Percentiles rank a stretch among this genome's conserved stretches.
Conservation (phyloP, 2,329 filamentous ascomycete species). For the Alternaria sp. region DNA sequence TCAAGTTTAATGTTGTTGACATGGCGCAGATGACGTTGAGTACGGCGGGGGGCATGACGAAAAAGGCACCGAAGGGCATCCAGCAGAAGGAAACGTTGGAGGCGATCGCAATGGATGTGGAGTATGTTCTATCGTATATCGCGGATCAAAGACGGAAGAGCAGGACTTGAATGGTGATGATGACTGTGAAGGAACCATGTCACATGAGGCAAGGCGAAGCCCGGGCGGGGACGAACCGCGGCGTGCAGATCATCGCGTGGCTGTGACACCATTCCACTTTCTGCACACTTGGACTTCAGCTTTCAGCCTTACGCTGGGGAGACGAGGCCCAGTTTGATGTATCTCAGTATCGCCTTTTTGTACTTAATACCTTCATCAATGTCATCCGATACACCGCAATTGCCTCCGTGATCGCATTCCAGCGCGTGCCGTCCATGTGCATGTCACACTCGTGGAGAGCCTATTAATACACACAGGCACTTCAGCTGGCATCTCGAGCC, state of each 20-base stretch:
- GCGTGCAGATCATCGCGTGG: slow-evolving; percentile 17
- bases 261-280: slow-evolving; percentile 26
- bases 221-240: slow-evolving; percentile 6
- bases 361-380: slow-evolving; percentile 7
- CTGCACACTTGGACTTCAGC: slow-evolving; percentile 22
- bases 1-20: slow-evolving; percentile 39
- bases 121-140: slow-evolving; percentile 23
- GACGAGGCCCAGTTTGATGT: slow-evolving; percentile 17
- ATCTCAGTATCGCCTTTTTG: slow-evolving; percentile 18
- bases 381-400: background rate
- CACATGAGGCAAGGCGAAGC: slow-evolving; percentile 12
- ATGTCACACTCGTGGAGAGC: slow-evolving; percentile 10
- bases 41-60: slow-evolving; percentile 65
- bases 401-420: slow-evolving; percentile 11
- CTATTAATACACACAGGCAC: slow-evolving; percentile 24
- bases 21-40: slow-evolving; percentile 73
- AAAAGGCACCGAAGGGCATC: slow-evolving; percentile 60
- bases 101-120: slow-evolving; percentile 28
- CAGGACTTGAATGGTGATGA: background rate
- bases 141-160: slow-evolving; percentile 13
- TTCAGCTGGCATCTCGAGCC: slow-evolving; percentile 9
- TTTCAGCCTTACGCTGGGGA: slow-evolving; percentile 35
- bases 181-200: background rate
- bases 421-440: slow-evolving; percentile 19
- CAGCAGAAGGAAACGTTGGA: slow-evolving; percentile 17